A percentile compares a stretch with the other conserved stretches of the same genome.
Conservation (phyloP, 192 early-diverging fungal species). For the Umbelopsis ramanniana region DNA sequence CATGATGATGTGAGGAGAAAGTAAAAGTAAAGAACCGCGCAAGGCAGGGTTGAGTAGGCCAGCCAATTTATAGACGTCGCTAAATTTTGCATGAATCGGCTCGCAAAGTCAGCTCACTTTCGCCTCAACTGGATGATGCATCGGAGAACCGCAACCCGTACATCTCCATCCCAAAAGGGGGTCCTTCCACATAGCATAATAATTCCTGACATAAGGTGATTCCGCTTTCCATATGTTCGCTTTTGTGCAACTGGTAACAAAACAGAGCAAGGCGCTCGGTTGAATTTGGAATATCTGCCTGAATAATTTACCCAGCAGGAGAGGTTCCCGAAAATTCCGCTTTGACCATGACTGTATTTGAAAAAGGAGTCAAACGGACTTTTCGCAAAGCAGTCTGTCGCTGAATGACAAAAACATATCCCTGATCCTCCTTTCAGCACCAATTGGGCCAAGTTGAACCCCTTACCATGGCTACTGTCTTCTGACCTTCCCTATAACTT, state of each 20-base stretch:
- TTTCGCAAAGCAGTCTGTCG: not conserved
- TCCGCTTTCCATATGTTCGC: too few species aligned
- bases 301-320: too few species aligned
- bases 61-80: not conserved
- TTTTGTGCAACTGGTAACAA: too few species aligned
- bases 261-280: too few species aligned
- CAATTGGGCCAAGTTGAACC: constrained; percentile 13
- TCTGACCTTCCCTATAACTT: not conserved
- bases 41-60: not conserved
- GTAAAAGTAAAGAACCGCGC: too few species aligned
- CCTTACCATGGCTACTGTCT: constrained; percentile 4
- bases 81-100: not conserved
- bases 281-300: too few species aligned
- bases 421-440: constrained; percentile 4
- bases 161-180: too few species aligned
- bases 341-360: too few species aligned
- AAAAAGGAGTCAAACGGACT: not conserved
- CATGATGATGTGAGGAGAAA: constrained; percentile 9
- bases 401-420: not conserved
- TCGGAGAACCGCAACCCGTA: not conserved
- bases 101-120: not conserved
- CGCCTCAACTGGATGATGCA: too few species aligned
- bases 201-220: too few species aligned
- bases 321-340: too few species aligned
- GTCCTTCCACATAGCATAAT: too few species aligned